These are phyloP conservation scores for Metschnikowia peoriensis DNA, from an alignment of 805 yeast genomes.

Conservation along the genomic window DNA sequence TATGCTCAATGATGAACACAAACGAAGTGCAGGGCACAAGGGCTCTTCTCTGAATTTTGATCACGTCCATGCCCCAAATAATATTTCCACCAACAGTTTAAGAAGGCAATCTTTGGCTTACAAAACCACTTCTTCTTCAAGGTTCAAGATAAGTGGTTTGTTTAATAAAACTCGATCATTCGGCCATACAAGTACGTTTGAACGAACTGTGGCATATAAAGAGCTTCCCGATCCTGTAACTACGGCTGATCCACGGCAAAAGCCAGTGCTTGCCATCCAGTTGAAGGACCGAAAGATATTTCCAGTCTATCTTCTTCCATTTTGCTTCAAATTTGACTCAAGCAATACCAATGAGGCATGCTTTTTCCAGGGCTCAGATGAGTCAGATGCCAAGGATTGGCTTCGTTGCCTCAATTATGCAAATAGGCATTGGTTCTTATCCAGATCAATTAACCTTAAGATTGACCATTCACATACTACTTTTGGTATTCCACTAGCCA, in stretches of 20 bases:
- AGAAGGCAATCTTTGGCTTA: slow-evolving; percentile 41
- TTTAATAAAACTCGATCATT: slow-evolving; percentile 60
- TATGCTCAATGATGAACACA: slow-evolving; percentile 23
- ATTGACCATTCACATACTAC: slow-evolving; percentile 36
- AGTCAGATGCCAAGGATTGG: slow-evolving; percentile 74
- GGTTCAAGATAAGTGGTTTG: slow-evolving; percentile 56
- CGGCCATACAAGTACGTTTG: slow-evolving; percentile 35
- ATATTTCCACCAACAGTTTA: slow-evolving; percentile 25
- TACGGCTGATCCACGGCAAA: slow-evolving; percentile 42
- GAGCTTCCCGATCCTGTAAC: slow-evolving; percentile 59
- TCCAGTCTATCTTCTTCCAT: slow-evolving; percentile 51
- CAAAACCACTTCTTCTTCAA: slow-evolving; percentile 38
- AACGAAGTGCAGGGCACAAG: slow-evolving; percentile 7
- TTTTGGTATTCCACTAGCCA: slow-evolving; percentile 83
- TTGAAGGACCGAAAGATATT: slow-evolving; percentile 47
- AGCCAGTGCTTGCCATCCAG: slow-evolving; percentile 49
- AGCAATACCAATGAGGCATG: slow-evolving; percentile 49
- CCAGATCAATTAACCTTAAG: slow-evolving; percentile 35
- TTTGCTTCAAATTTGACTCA: slow-evolving; percentile 48
- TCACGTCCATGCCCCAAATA: not conserved
- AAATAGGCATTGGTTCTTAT: slow-evolving; percentile 55
- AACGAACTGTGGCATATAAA: slow-evolving; percentile 45
- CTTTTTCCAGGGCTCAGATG: slow-evolving; percentile 64
- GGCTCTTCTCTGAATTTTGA: not conserved
- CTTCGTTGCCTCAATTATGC: slow-evolving; percentile 47